These are phyloP conservation scores for Picea glauca DNA, from an alignment of 75 land plant species.

Conservation along the genomic window DNA sequence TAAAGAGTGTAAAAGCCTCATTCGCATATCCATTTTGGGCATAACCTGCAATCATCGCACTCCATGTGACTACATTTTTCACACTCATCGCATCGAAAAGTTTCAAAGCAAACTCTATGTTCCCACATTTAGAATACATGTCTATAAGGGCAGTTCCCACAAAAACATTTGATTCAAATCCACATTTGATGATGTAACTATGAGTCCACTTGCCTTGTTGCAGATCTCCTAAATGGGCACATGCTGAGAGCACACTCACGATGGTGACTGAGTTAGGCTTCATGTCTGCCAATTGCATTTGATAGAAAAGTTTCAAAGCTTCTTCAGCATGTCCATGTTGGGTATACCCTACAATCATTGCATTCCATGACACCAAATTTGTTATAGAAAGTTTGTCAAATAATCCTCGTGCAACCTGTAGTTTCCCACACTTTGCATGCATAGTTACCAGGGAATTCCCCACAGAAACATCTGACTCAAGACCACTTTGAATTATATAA, in stretches of 20 bases:
- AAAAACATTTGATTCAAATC: conserved; percentile 39
- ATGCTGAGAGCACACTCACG: conserved; percentile 47
- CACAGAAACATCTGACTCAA: conserved; percentile 52
- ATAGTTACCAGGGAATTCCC: neutral
- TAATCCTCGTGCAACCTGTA: neutral
- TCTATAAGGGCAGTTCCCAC: conserved; percentile 51
- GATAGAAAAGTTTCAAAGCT: conserved; percentile 8
- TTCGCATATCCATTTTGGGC: conserved; percentile 1
- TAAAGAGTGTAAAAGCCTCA: conserved; percentile 10
- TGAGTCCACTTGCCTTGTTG: conserved; percentile 49
- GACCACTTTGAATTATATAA: conserved; percentile 15
- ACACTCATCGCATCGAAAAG: conserved; percentile 46
- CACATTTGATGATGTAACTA: conserved; percentile 32
- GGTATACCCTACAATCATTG: conserved; percentile 7
- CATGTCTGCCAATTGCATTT: conserved; percentile 10
- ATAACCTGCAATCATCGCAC: conserved; percentile 15
- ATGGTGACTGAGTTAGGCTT: conserved; percentile 33
- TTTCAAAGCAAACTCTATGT: conserved; percentile 21
- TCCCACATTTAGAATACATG: conserved; percentile 47
- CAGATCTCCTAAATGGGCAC: conserved; percentile 38
- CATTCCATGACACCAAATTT: neutral
- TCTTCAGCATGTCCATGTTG: neutral
- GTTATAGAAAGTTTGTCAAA: neutral
- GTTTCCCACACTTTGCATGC: neutral
- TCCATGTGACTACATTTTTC: conserved; percentile 25